phyloP scores from a whole-genome alignment of 2,329 filamentous ascomycete species.

The Zarea fungicola region DNA sequence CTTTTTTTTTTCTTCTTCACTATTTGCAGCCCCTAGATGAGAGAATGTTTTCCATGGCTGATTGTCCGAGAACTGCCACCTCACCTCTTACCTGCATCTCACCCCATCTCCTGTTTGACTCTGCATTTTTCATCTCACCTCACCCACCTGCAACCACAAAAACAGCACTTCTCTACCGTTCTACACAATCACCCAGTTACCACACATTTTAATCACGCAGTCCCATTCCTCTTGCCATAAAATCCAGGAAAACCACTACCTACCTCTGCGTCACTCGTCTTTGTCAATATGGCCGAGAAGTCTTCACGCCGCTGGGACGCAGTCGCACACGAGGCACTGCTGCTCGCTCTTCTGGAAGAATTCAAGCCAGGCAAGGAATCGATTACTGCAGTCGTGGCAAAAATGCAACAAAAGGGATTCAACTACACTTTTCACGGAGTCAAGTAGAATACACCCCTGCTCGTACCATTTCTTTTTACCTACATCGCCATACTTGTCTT shows the following conservation, averaged over 20 bases:
- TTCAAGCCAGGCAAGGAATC: conserved; percentile 29
- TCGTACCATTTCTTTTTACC: conserved; percentile 2
- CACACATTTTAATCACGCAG: too few species aligned
- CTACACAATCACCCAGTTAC: too few species aligned
- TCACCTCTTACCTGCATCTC: not conserved
- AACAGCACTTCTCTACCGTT: not conserved
- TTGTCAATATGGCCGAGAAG: conserved; percentile 18
- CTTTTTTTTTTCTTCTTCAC: conserved; percentile 8
- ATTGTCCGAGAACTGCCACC: not conserved
- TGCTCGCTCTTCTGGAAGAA: conserved; percentile 32
- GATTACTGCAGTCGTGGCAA: conserved; percentile 27
- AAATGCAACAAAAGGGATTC: conserved; percentile 31
- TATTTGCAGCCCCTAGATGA: too few species aligned
- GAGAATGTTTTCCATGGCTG: not conserved
- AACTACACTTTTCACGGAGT: conserved; percentile 34
- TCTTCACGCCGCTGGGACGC: conserved; percentile 29
- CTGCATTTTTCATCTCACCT: not conserved
- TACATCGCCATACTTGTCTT: too few species aligned
- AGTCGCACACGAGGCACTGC: conserved; percentile 33
- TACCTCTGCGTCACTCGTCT: conserved; percentile 5
- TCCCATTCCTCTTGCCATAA: conserved; percentile 5
- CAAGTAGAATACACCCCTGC: conserved; percentile 27
- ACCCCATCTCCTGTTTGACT: not conserved
- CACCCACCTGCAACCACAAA: not conserved
- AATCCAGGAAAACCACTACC: not conserved